Evolutionary conservation across 306 rosid species (phyloP), one percentile per base, ranked within the genome.

Genomic region (Medicago lupulina): DNA sequence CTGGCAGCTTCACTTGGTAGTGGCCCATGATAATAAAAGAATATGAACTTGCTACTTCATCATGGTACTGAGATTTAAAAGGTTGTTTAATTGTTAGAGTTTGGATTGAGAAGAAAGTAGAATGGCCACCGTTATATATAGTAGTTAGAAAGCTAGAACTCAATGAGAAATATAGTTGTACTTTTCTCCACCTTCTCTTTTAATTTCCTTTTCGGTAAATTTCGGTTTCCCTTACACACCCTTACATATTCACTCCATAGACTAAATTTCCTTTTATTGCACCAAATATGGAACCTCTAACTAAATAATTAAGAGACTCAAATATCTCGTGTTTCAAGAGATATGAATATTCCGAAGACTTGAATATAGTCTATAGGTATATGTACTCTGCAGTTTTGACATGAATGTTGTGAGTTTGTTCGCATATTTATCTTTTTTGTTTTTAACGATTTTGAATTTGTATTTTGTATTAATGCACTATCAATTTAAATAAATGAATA

Each of bases 1-100:
- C 97, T 94, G 98, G 96, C 98, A 94, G 98, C 97, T 94, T 94
- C 96, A 94, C 89, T 97, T 81, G 81, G 70, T 81, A 62, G 73
- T 78, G 88, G 63, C 73, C 81, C 92, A 88, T 77, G 76, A 83
- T 73, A 49, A 63, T 55, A 23, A 59, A 12, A 4, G 38, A 3
- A 62, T 53, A 55, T 46, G 16, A 70, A 70, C 65, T 14, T 7
- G 28, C 9, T 70, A 39, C 16, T 49, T 57, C 39, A 23, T 67
- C 25, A 67, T 49, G 49, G 71, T 67, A 47, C 12, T 66, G 21
- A 58, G 55, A 51, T 55, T 38, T 79, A 31, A 58, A 47, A 43
- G 41, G 62, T 39, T 60, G 70, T 19, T 13, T 17, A 43, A 28
- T 36, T 19, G 62, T 78, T 82, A 83, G 94, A 88, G 83, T 80